A percentile compares a stretch with the other conserved stretches of the same genome.
phyloP scores from a whole-genome alignment of 345 rosid genomes.

The Pelargonium nanum region DNA sequence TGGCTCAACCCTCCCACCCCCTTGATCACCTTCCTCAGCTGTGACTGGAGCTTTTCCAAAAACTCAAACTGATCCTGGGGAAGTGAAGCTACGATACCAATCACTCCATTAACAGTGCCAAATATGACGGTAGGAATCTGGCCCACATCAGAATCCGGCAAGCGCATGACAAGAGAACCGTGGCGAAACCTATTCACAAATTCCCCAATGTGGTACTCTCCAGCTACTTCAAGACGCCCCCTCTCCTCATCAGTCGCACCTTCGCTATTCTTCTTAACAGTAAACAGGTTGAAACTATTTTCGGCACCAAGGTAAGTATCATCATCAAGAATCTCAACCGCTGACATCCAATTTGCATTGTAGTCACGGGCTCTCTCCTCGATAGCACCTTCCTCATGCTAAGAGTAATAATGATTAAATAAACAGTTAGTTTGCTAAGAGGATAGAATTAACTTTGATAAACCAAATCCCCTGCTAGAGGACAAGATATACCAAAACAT shows the following conservation, averaged over 20 bases:
- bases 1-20: conserved; percentile 95
- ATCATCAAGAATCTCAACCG: conserved; percentile 83
- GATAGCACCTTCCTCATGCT: conserved; percentile 89
- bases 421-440: neutral
- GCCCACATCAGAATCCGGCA: conserved; percentile 85
- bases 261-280: conserved; percentile 80
- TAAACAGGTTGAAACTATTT: conserved; percentile 66
- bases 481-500: too few species aligned
- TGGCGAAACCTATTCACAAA: conserved; percentile 82
- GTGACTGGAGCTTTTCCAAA: conserved; percentile 69
- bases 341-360: conserved; percentile 88
- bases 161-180: conserved; percentile 86
- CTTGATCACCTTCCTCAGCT: conserved; percentile 72
- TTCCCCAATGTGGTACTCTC: conserved; percentile 91
- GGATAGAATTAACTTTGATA: neutral
- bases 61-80: conserved; percentile 66
- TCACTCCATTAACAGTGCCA: conserved; percentile 77
- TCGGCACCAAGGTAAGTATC: conserved; percentile 82
- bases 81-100: conserved; percentile 87
- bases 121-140: conserved; percentile 82
- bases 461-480: neutral
- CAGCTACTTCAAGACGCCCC: conserved; percentile 74
- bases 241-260: conserved; percentile 84
- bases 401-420: conserved; percentile 10
- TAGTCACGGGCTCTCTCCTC: conserved; percentile 87